Evolutionary conservation across 768 basidiomycete species (phyloP).

Genomic region (Favolaschia claudopus): DNA sequence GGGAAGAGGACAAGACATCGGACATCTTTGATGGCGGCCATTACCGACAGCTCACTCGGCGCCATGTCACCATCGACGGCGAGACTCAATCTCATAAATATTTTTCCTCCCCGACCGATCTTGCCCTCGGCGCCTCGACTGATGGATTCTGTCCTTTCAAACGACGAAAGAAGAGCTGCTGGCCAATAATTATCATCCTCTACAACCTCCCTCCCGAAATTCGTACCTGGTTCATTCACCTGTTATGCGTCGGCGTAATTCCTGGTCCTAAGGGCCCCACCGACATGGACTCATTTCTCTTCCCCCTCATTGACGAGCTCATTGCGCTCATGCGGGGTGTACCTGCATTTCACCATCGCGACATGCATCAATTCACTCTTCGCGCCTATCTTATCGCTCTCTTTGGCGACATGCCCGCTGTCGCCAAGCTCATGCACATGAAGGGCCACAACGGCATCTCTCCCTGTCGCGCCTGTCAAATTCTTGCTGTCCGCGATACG

Average conservation of each 20-base stretch:
- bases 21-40: slow-evolving; percentile 44
- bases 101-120: slow-evolving; percentile 43
- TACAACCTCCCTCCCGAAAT: slow-evolving; percentile 48
- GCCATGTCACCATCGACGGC: slow-evolving; percentile 35
- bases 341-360: slow-evolving; percentile 31
- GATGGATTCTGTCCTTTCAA: slow-evolving; percentile 48
- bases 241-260: slow-evolving; percentile 48
- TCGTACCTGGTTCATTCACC: slow-evolving; percentile 35
- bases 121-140: slow-evolving; percentile 46
- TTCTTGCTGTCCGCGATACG: slow-evolving; percentile 39
- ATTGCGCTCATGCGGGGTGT: slow-evolving; percentile 41
- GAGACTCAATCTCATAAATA: slow-evolving; percentile 28
- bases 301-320: slow-evolving; percentile 45
- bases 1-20: slow-evolving; percentile 15
- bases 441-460: slow-evolving; percentile 24
- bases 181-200: slow-evolving; percentile 46
- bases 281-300: slow-evolving; percentile 47
- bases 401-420: slow-evolving; percentile 14
- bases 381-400: slow-evolving; percentile 2
- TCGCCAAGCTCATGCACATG: slow-evolving; percentile 1
- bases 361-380: not conserved
- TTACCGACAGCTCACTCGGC: slow-evolving; percentile 32
- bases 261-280: slow-evolving; percentile 49
- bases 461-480: slow-evolving; percentile 38
- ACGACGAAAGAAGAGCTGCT: slow-evolving; percentile 26